phyloP scores from a whole-genome alignment of 768 basidiomycete species.

The Amanita exitialis region DNA sequence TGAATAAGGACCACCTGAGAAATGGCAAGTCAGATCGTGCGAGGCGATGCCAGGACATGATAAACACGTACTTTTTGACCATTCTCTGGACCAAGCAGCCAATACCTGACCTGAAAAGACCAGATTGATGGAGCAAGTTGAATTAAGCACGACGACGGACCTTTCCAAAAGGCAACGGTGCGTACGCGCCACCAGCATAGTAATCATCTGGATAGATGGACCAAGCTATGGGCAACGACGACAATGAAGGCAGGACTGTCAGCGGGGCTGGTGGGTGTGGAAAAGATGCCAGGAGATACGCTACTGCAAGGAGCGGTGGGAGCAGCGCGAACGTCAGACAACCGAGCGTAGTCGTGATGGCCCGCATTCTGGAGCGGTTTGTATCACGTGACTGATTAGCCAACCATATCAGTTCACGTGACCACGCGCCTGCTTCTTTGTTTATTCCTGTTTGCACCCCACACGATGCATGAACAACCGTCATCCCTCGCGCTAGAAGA shows the following conservation, averaged over 20 bases:
- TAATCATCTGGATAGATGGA: conserved; percentile 65
- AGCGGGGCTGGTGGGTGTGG: conserved; percentile 47
- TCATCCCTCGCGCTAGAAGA: conserved; percentile 5
- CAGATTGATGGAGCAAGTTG: neutral
- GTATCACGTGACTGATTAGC: neutral
- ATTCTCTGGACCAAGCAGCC: conserved; percentile 62
- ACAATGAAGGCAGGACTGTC: conserved; percentile 45
- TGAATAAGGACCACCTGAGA: conserved; percentile 65
- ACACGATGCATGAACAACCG: conserved; percentile 1
- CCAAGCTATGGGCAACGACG: conserved; percentile 50
- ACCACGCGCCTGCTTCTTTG: conserved; percentile 2
- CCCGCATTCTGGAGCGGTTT: conserved; percentile 14
- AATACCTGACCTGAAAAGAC: conserved; percentile 52
- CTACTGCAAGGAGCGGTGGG: conserved; percentile 47
- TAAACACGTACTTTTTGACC: conserved; percentile 46
- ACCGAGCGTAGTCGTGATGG: conserved; percentile 25
- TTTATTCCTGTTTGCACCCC: neutral
- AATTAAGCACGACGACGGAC: conserved; percentile 23
- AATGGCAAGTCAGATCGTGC: neutral
- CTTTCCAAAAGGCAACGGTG: conserved; percentile 51
- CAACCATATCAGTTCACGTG: neutral
- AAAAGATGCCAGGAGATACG: conserved; percentile 58
- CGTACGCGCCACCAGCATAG: conserved; percentile 57
- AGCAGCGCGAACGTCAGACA: conserved; percentile 46
- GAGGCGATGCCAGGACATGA: neutral